Percentiles rank a stretch among this genome's conserved stretches.
Conservation (phyloP, 2,329 filamentous ascomycete species). For the Westerdykella ornata region DNA sequence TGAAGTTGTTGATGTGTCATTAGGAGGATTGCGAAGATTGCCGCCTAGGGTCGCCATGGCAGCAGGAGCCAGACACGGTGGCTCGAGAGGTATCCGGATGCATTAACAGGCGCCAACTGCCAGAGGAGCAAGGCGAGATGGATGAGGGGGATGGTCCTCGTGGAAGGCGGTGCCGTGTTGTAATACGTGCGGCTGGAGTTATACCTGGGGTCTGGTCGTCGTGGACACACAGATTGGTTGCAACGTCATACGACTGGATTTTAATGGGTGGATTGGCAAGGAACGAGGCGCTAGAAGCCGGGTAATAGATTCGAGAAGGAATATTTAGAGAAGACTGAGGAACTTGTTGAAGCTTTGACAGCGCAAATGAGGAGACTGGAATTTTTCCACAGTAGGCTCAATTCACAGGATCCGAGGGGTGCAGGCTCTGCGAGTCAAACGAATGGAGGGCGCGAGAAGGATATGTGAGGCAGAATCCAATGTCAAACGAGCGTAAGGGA, state of each 20-base stretch:
- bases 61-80: constrained; percentile 12
- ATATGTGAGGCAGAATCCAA: constrained; percentile 20
- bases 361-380: neutral
- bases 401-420: constrained; percentile 4
- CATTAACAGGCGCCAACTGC: constrained; percentile 10
- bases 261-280: constrained; percentile 7
- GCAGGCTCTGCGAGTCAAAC: constrained; percentile 15
- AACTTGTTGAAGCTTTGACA: constrained; percentile 11
- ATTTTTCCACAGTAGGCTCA: neutral
- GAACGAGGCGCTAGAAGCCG: constrained; percentile 1
- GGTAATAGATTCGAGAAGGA: neutral
- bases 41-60: constrained; percentile 21
- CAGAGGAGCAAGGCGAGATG: constrained; percentile 2
- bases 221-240: constrained; percentile 8
- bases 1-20: constrained; percentile 20
- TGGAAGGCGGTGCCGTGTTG: constrained; percentile 2
- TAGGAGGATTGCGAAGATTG: constrained; percentile 19
- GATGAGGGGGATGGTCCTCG: constrained; percentile 3
- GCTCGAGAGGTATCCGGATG: constrained; percentile 6
- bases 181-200: constrained; percentile 6
- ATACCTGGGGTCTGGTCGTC: constrained; percentile 8
- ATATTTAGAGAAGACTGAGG: constrained; percentile 2
- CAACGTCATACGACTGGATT: constrained; percentile 6
- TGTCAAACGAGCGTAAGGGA: constrained; percentile 36
- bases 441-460: constrained; percentile 23